These are phyloP conservation scores for Termitomyces eurrhizus DNA, from an alignment of 768 basidiomycete species.

Conservation along the genomic window DNA sequence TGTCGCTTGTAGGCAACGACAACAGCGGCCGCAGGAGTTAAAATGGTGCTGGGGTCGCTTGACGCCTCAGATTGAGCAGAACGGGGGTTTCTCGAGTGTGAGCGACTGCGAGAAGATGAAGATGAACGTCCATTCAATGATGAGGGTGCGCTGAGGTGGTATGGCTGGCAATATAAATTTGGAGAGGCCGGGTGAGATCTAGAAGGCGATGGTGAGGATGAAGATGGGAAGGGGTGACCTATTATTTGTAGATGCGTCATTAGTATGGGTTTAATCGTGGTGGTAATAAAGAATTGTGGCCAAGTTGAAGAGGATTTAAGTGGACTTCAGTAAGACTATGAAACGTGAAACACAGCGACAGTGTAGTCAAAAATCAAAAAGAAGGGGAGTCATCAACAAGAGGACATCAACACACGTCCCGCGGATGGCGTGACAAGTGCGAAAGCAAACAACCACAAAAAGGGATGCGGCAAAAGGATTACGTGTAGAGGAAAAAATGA, in stretches of 20 bases:
- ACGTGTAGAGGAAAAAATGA: background rate
- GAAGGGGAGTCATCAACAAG: background rate
- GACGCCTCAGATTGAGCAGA: background rate
- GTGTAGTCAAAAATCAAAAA: background rate
- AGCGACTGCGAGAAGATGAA: background rate
- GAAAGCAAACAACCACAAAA: too few species aligned
- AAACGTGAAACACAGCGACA: background rate
- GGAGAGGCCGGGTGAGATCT: constrained; percentile 1
- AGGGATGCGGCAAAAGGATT: too few species aligned
- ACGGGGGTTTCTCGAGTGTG: background rate
- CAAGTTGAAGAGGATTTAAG: background rate
- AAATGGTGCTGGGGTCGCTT: constrained; percentile 6
- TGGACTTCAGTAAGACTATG: background rate
- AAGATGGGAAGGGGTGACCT: constrained; percentile 3
- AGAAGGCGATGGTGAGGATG: background rate
- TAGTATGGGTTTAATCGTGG: background rate
- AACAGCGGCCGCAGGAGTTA: constrained; percentile 45
- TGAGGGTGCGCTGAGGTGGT: background rate
- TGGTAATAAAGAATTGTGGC: background rate
- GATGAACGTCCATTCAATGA: background rate
- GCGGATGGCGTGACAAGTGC: background rate
- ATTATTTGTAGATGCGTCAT: background rate
- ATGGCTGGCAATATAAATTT: background rate
- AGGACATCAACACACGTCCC: background rate
- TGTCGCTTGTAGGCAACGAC: constrained; percentile 47